Evolutionary conservation across 257 asterid genomes (phyloP).

Genomic region (Ocimum tenuiflorum): DNA sequence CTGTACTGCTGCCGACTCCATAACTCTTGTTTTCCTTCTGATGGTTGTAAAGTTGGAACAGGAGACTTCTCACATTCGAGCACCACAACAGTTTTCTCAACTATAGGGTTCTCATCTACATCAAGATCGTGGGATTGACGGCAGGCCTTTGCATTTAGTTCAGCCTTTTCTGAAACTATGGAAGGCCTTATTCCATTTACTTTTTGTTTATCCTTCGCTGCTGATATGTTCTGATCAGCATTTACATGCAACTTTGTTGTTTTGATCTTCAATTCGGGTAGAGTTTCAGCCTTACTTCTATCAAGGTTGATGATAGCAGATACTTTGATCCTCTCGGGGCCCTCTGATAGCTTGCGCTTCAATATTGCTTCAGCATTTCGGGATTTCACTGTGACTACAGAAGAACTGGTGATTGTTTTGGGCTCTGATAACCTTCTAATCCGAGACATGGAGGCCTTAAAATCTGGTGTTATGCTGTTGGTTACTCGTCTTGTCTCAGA

Average conservation of each 20-base stretch:
- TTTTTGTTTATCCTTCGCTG: constrained; percentile 18
- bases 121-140: constrained; percentile 32
- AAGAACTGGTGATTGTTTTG: constrained; percentile 37
- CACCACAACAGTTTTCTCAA: constrained; percentile 78
- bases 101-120: constrained; percentile 56
- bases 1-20: constrained; percentile 14
- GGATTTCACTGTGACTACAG: constrained; percentile 36
- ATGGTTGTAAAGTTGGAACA: constrained; percentile 28
- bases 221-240: constrained; percentile 26
- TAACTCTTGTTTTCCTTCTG: constrained; percentile 29
- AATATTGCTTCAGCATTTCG: constrained; percentile 46
- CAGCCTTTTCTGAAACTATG: constrained; percentile 21
- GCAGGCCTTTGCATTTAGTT: constrained; percentile 23
- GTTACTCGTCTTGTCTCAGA: constrained; percentile 51
- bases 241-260: constrained; percentile 35
- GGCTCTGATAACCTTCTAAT: constrained; percentile 86
- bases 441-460: constrained; percentile 63
- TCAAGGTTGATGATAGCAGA: constrained; percentile 74
- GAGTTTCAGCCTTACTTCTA: constrained; percentile 69
- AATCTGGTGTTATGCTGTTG: constrained; percentile 45
- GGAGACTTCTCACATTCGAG: constrained; percentile 68
- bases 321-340: constrained; percentile 64
- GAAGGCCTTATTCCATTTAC: constrained; percentile 28
- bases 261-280: constrained; percentile 78
- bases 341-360: constrained; percentile 50